Evolutionary conservation across 306 rosid species (phyloP).

Genomic region (Gastrolobium villosum): DNA sequence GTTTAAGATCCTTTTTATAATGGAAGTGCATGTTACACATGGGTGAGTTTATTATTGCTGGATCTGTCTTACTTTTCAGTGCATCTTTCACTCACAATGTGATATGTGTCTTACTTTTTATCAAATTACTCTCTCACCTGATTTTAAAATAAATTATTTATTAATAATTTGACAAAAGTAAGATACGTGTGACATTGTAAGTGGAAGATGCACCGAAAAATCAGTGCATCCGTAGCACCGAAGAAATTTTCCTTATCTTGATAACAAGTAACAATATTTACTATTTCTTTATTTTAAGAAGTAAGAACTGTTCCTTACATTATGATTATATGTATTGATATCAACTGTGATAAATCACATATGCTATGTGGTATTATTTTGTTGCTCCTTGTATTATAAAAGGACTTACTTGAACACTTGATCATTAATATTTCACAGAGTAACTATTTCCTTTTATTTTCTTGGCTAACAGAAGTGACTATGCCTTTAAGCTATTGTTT

Average conservation of each 20-base stretch:
- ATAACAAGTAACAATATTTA: neutral
- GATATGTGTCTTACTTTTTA: too few species aligned
- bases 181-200: too few species aligned
- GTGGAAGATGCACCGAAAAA: too few species aligned
- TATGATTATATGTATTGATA: conserved; percentile 9
- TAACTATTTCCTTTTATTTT: neutral
- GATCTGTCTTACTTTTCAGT: neutral
- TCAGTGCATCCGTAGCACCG: too few species aligned
- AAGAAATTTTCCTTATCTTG: neutral
- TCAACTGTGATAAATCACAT: conserved; percentile 7
- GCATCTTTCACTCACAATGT: too few species aligned
- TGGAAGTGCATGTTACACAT: neutral
- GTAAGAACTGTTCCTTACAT: neutral
- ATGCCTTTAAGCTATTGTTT: neutral
- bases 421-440: neutral
- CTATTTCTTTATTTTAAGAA: neutral
- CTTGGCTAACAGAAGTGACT: neutral
- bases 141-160: too few species aligned
- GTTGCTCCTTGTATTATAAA: neutral
- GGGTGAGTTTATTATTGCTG: neutral
- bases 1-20: neutral
- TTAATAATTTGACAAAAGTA: too few species aligned
- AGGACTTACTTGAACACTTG: neutral
- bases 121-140: too few species aligned
- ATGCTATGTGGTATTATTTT: conserved; percentile 1